phyloP scores from a whole-genome alignment of 1,139 yeast species.

The Candida albicans region DNA sequence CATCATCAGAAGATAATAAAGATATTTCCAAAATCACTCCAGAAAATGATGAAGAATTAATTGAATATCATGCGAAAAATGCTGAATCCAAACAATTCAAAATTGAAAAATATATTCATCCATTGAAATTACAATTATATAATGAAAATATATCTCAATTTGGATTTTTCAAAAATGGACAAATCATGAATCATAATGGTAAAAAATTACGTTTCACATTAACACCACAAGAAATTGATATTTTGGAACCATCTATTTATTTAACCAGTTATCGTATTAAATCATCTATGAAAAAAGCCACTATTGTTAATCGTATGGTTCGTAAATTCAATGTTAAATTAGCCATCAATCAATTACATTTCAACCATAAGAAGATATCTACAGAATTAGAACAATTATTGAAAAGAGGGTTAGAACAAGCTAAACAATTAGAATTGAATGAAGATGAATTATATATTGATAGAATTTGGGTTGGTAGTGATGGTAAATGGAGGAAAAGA shows the following conservation, averaged over 20 bases:
- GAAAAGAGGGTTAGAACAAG: constrained; percentile 71
- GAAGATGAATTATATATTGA: constrained; percentile 68
- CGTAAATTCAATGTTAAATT: constrained; percentile 67
- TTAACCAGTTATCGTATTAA: constrained; percentile 77
- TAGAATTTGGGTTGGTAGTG: constrained; percentile 91
- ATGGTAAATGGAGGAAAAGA: constrained; percentile 71
- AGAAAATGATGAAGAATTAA: constrained; percentile 35
- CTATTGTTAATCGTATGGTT: constrained; percentile 73
- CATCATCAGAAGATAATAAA: constrained; percentile 7
- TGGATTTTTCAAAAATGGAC: constrained; percentile 75
- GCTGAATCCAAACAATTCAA: constrained; percentile 30
- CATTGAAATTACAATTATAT: constrained; percentile 71
- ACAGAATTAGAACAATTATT: constrained; percentile 77
- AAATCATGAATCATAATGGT: constrained; percentile 50
- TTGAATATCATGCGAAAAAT: constrained; percentile 32
- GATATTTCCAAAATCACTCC: constrained; percentile 20
- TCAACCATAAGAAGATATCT: constrained; percentile 77
- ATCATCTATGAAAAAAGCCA: constrained; percentile 85
- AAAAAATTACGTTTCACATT: constrained; percentile 57
- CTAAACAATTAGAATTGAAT: constrained; percentile 57
- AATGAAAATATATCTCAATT: constrained; percentile 57
- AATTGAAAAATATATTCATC: constrained; percentile 52
- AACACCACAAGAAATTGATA: constrained; percentile 65
- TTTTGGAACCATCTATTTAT: constrained; percentile 82
- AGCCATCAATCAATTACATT: constrained; percentile 92